Conservation (phyloP, 192 early-diverging fungal species). For the Entophlyctis helioformis region DNA sequence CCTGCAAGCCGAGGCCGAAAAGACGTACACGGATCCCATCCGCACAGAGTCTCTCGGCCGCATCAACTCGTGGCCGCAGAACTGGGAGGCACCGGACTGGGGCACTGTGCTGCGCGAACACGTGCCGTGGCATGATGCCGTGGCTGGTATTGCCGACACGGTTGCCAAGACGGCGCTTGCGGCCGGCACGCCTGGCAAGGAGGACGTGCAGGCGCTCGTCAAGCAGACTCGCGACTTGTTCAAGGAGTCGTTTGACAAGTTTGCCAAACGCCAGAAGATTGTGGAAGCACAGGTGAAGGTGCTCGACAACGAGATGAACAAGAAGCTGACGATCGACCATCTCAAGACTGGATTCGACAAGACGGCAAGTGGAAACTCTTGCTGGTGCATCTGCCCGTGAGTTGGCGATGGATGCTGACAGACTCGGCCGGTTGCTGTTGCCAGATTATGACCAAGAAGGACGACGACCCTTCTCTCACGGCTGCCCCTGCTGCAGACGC, state of each 20-base stretch:
- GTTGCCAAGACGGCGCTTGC: neutral
- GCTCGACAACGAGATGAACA: constrained; percentile 25
- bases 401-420: too few species aligned
- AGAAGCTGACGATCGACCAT: constrained; percentile 32
- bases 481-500: too few species aligned
- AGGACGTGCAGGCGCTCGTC: neutral
- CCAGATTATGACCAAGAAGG: too few species aligned
- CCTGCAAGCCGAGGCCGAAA: constrained; percentile 1
- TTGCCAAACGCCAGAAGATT: constrained; percentile 7
- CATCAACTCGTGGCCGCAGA: too few species aligned
- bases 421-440: too few species aligned
- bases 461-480: too few species aligned
- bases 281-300: constrained; percentile 24
- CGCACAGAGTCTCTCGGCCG: too few species aligned
- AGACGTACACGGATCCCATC: constrained; percentile 15
- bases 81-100: constrained; percentile 18
- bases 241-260: constrained; percentile 1
- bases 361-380: constrained; percentile 30
- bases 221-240: neutral
- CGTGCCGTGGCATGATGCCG: constrained; percentile 3
- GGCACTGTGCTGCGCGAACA: constrained; percentile 18
- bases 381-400: too few species aligned
- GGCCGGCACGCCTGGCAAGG: neutral
- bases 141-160: neutral
- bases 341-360: constrained; percentile 31